Conservation (phyloP, 2,329 filamentous ascomycete species). For the Monosporascus sp. region DNA sequence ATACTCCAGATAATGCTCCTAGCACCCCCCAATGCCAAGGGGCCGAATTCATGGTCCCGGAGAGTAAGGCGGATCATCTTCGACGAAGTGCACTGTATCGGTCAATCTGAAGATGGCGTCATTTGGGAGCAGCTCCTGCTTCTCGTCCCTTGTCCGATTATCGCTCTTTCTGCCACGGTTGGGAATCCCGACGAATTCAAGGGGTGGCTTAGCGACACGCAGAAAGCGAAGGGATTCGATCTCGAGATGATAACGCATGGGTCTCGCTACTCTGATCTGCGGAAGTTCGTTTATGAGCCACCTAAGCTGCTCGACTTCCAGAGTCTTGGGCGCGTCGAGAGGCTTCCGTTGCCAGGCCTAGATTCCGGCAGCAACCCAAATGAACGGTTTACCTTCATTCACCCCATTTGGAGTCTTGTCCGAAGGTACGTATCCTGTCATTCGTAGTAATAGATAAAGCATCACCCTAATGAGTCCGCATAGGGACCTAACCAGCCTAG, state of each 20-base stretch:
- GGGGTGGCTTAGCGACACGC: slow-evolving; percentile 61
- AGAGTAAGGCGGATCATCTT: slow-evolving; percentile 73
- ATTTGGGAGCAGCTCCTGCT: slow-evolving; percentile 76
- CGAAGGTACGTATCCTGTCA: slow-evolving; percentile 38
- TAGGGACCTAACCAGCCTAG: slow-evolving; percentile 54
- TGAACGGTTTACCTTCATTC: slow-evolving; percentile 53
- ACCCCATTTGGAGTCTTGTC: slow-evolving; percentile 60
- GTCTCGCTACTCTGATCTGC: slow-evolving; percentile 68
- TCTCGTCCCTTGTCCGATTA: slow-evolving; percentile 69
- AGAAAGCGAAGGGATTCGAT: slow-evolving; percentile 57
- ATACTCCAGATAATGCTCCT: slow-evolving; percentile 75
- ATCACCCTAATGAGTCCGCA: not conserved
- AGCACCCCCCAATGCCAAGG: slow-evolving; percentile 57
- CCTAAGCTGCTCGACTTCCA: slow-evolving; percentile 43
- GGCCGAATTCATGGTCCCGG: slow-evolving; percentile 52
- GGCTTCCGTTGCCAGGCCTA: slow-evolving; percentile 40
- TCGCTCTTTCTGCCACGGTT: slow-evolving; percentile 74
- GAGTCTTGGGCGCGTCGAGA: slow-evolving; percentile 40
- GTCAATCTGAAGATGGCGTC: slow-evolving; percentile 68
- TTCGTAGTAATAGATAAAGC: slow-evolving; percentile 3
- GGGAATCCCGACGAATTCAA: slow-evolving; percentile 69
- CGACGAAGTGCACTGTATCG: slow-evolving; percentile 77
- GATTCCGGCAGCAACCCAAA: slow-evolving; percentile 38
- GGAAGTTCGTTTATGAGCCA: slow-evolving; percentile 65
- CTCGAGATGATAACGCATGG: slow-evolving; percentile 64